phyloP scores from a whole-genome alignment of 2,329 filamentous ascomycete genomes.

The Talaromyces sp. region DNA sequence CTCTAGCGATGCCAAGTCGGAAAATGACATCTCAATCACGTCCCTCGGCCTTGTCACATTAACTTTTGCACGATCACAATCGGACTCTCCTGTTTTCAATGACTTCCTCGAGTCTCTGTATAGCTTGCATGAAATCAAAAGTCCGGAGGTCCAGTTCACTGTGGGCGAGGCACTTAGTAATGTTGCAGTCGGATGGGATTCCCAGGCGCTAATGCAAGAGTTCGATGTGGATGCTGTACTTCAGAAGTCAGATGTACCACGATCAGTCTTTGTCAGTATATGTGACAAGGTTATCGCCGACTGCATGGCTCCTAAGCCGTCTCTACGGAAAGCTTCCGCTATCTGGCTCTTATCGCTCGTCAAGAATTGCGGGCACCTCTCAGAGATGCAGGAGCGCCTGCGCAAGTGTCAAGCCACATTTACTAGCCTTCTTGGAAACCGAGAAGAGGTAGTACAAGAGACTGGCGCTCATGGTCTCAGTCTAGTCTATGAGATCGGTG shows the following conservation, averaged over 20 bases:
- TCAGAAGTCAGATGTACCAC: slow-evolving; percentile 42
- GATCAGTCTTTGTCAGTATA: slow-evolving; percentile 54
- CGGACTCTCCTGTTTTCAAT: slow-evolving; percentile 36
- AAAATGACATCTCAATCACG: slow-evolving; percentile 79
- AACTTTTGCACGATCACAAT: slow-evolving; percentile 50
- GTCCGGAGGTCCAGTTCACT: slow-evolving; percentile 85
- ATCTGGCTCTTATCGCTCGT: slow-evolving; percentile 94
- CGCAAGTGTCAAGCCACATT: slow-evolving; percentile 84
- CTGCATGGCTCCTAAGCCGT: slow-evolving; percentile 83
- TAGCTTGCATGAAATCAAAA: slow-evolving; percentile 78
- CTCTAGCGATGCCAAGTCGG: slow-evolving; percentile 70
- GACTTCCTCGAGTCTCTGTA: slow-evolving; percentile 71
- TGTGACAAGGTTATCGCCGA: slow-evolving; percentile 75
- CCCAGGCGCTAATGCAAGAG: slow-evolving; percentile 72
- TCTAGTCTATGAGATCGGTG: slow-evolving; percentile 92
- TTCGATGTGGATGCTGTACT: slow-evolving; percentile 69
- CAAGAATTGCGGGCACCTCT: slow-evolving; percentile 82
- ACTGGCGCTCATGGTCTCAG: slow-evolving; percentile 87
- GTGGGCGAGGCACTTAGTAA: slow-evolving; percentile 86
- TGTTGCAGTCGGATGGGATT: slow-evolving; percentile 78
- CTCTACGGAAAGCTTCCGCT: slow-evolving; percentile 84
- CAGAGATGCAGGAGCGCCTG: slow-evolving; percentile 71
- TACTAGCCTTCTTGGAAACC: slow-evolving; percentile 80
- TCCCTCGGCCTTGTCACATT: slow-evolving; percentile 74
- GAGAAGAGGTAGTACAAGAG: slow-evolving; percentile 94